These are phyloP conservation scores for Aureococcus anophagefferens DNA, from an alignment of 108 stramenopile genomes.

Conservation along the genomic window DNA sequence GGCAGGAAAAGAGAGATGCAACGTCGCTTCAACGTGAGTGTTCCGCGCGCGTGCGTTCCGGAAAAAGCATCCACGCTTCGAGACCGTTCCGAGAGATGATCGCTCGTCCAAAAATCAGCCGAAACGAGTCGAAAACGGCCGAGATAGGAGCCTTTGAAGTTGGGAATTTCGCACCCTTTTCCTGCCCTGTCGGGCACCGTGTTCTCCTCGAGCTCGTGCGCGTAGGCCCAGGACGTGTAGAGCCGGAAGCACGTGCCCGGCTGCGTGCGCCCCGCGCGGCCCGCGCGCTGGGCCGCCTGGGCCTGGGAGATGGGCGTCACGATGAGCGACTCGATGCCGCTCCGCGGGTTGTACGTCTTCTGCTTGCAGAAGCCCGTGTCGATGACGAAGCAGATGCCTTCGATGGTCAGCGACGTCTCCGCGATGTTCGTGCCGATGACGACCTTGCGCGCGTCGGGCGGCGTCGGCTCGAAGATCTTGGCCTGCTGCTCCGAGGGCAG, in stretches of 20 bases:
- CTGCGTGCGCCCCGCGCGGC: conserved; percentile 88
- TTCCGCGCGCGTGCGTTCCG: too few species aligned
- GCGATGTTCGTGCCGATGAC: conserved; percentile 98
- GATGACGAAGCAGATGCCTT: conserved; percentile 96
- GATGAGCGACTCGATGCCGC: conserved; percentile 91
- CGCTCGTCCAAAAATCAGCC: too few species aligned
- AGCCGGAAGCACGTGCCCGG: conserved; percentile 99
- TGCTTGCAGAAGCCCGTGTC: conserved; percentile 98
- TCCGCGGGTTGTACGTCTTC: conserved; percentile 85
- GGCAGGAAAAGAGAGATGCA: too few species aligned
- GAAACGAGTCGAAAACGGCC: too few species aligned
- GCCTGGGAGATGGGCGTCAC: conserved; percentile 97
- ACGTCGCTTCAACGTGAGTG: too few species aligned
- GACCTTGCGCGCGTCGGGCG: conserved; percentile 85
- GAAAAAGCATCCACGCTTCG: too few species aligned
- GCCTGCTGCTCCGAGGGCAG: conserved; percentile 96
- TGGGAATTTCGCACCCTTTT: too few species aligned
- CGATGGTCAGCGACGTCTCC: conserved; percentile 87
- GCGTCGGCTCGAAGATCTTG: conserved; percentile 95
- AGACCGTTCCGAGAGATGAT: too few species aligned
- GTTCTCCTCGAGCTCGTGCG: conserved; percentile 93
- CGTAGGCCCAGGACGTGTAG: conserved; percentile 92
- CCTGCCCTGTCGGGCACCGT: too few species aligned
- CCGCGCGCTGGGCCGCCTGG: conserved; percentile 83
- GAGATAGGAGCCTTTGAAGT: too few species aligned